Evolutionary conservation across 2,329 filamentous ascomycete genomes (phyloP), one percentile per base, ranked within the genome.

Genomic region (Diaporthe vaccinii): DNA sequence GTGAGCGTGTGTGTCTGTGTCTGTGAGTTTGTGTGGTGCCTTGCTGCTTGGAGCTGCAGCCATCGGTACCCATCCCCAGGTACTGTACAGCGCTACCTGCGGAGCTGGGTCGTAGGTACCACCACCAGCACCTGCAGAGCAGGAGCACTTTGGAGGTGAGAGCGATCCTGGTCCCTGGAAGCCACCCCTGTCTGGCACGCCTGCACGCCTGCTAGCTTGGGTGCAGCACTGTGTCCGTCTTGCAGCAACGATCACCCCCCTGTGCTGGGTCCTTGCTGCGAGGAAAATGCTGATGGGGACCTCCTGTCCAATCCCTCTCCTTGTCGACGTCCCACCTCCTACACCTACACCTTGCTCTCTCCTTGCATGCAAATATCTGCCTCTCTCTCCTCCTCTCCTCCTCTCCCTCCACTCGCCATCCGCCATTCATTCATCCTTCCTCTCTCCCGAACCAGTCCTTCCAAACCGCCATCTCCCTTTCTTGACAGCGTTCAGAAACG

Each of bases 381-480:
- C 80, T 82, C 82, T 83, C 78, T 82, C 78, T 82, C 80, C 79
- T 79, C 81, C 81, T 79, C 81, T 79, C 75, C 75, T 82, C 80
- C 81, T 65, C 71, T 62, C 57, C 79, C 80, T 81, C 80, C 80
- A 82, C 81, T 78, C 79, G 82, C 81, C 81, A 86, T 86, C 87
- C 89, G 87, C 89, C 87, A 85, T 90, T 89, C 75, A 65, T 59
- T 58, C 69, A 75, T 73, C 73, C 65, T 74, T 65, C 70, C 85
- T 84, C 86, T 87, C 86, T 85, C 85, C 84, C 85, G 82, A 85
- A 83, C 83, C 83, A 83, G 83, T 84, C 86, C 84, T 86, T 89
- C 87, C 86, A 80, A 80, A 76, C 80, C 78, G 78, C 75, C 78
- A 78, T 79, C 79, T 82, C 80, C 78, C 71, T 79, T 82, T 81